Percentiles rank a stretch among this genome's conserved stretches.
Evolutionary conservation across 2,329 filamentous ascomycete genomes (phyloP).

Genomic region (Raffaelea albimanens): DNA sequence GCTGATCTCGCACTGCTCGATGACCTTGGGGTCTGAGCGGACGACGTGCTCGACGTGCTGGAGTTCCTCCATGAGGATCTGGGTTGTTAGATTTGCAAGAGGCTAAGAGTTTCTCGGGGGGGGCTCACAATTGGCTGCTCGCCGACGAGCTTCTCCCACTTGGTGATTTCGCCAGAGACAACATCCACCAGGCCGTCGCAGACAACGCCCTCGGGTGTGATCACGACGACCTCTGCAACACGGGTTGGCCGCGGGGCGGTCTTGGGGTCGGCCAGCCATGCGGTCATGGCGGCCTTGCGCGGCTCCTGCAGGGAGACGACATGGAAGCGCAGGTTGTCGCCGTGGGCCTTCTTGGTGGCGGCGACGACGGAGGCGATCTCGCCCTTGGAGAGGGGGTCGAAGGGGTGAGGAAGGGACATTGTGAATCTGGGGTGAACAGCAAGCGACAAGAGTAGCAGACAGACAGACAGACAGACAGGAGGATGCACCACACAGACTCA

Average conservation of each 20-base stretch:
- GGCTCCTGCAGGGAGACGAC: constrained; percentile 79
- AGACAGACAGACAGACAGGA: no score
- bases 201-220: constrained; percentile 68
- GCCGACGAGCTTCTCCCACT: constrained; percentile 67
- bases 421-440: no score
- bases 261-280: constrained; percentile 62
- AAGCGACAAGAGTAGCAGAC: no score
- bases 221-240: constrained; percentile 74
- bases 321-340: constrained; percentile 70
- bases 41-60: constrained; percentile 68
- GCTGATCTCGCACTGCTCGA: constrained; percentile 78
- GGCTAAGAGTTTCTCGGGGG: no score
- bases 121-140: constrained; percentile 66
- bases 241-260: constrained; percentile 54
- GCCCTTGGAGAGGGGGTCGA: constrained; percentile 62
- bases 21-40: constrained; percentile 73
- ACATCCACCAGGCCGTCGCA: constrained; percentile 77
- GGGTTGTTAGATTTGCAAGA: neutral
- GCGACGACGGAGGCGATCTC: constrained; percentile 68
- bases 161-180: constrained; percentile 52
- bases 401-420: constrained; percentile 45
- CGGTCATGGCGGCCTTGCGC: constrained; percentile 72
- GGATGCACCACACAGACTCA: no score
- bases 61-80: constrained; percentile 89
- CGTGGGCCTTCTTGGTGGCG: constrained; percentile 59